A percentile compares a stretch with the other conserved stretches of the same genome.
These are phyloP conservation scores for Pythium rishiriense DNA, from an alignment of 352 stramenopile genomes.

Conservation along the genomic window DNA sequence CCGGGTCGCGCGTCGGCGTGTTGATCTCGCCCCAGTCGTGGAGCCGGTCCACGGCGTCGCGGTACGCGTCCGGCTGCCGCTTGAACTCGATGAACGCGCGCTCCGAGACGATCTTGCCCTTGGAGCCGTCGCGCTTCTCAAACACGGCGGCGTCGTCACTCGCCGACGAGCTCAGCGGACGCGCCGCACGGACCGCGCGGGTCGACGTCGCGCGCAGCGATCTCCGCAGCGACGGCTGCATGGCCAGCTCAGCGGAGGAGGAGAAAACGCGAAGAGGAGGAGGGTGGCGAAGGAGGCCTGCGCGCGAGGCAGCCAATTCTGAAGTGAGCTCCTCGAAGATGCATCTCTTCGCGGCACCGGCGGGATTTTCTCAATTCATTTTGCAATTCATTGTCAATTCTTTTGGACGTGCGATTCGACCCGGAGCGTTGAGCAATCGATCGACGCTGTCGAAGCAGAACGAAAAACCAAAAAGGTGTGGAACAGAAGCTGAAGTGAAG, in stretches of 20 bases:
- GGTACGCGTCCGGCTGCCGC: constrained; percentile 92
- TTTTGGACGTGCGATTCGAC: constrained; percentile 1
- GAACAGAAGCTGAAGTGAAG: constrained; percentile 21
- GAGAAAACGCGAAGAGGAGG: neutral
- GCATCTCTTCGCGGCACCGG: constrained; percentile 19
- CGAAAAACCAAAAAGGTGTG: neutral
- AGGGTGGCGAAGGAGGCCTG: no score
- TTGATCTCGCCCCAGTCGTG: constrained; percentile 99
- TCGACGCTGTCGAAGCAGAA: constrained; percentile 6
- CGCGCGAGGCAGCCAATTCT: constrained; percentile 19
- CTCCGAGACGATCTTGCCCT: constrained; percentile 66
- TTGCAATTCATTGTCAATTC: constrained; percentile 29
- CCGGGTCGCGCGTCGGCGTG: constrained; percentile 82
- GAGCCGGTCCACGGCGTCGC: constrained; percentile 89
- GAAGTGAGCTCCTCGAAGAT: constrained; percentile 25
- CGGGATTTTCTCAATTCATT: constrained; percentile 25
- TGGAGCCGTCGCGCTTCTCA: constrained; percentile 64
- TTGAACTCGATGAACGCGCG: constrained; percentile 85
- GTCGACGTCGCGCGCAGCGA: constrained; percentile 3
- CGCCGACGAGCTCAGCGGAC: constrained; percentile 11
- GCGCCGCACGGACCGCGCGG: constrained; percentile 5
- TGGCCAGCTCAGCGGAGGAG: neutral
- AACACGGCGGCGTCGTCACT: constrained; percentile 4
- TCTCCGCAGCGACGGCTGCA: constrained; percentile 18
- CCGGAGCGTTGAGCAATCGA: constrained; percentile 4